A percentile compares a stretch with the other conserved stretches of the same genome.
Evolutionary conservation across 257 asterid species (phyloP).

Genomic region (Oldenlandia corymbosa): DNA sequence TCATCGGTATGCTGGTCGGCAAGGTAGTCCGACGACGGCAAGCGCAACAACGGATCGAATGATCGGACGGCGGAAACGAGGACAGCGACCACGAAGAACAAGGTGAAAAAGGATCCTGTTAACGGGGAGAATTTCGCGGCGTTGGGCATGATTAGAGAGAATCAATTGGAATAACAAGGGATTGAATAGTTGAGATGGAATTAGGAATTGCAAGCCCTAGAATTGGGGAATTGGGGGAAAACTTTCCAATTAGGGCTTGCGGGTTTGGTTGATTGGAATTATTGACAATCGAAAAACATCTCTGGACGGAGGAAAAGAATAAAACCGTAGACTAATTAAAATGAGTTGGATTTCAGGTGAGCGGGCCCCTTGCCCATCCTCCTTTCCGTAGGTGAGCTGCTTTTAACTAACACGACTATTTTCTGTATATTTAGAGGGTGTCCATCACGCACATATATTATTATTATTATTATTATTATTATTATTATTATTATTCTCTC

Average conservation of each 20-base stretch:
- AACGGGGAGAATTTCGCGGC: not conserved
- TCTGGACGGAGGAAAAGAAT: not conserved
- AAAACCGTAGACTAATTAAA: too few species aligned
- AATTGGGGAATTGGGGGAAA: not conserved
- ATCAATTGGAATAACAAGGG: not conserved
- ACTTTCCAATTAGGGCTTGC: not conserved
- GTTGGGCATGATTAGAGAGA: slow-evolving; percentile 4
- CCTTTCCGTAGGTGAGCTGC: slow-evolving; percentile 1
- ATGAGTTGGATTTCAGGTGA: too few species aligned
- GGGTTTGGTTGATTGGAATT: not conserved
- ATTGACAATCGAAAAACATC: not conserved
- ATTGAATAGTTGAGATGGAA: too few species aligned
- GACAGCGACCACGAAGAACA: slow-evolving; percentile 25
- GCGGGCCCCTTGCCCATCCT: too few species aligned
- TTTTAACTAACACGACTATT: too few species aligned
- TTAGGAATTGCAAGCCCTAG: slow-evolving; percentile 1
- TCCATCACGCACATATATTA: too few species aligned
- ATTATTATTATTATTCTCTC: too few species aligned
- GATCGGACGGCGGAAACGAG: slow-evolving; percentile 41
- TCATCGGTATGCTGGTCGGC: slow-evolving; percentile 26
- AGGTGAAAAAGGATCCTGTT: not conserved
- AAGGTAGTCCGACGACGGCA: slow-evolving; percentile 51
- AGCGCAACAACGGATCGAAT: slow-evolving; percentile 32
- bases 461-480: too few species aligned
- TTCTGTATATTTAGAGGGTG: too few species aligned